Percentiles rank a stretch among this genome's conserved stretches.
Conservation (phyloP, 2,329 filamentous ascomycete species). For the Curvularia spicifera region DNA sequence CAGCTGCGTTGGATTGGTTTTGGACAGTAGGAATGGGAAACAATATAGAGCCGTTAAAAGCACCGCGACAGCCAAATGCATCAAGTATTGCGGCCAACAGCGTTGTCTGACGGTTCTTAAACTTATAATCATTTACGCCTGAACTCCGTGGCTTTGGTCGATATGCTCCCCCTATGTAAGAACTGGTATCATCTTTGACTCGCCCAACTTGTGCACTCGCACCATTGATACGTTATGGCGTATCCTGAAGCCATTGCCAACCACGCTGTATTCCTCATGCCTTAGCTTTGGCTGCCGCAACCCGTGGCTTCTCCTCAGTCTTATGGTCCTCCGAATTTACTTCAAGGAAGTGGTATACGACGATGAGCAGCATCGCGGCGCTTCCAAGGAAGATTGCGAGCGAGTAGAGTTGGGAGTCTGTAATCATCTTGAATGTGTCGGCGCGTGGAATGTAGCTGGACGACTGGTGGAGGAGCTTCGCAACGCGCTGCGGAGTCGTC, state of each 20-base stretch:
- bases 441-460: conserved; percentile 29
- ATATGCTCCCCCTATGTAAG: not conserved
- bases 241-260: not conserved
- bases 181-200: conserved; percentile 4
- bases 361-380: conserved; percentile 87
- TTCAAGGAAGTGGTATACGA: conserved; percentile 95
- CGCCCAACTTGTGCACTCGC: not conserved
- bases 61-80: not conserved
- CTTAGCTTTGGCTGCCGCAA: conserved; percentile 39
- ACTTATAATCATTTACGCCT: conserved; percentile 9
- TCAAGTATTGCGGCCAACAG: not conserved
- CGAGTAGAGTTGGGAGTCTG: conserved; percentile 87
- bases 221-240: not conserved
- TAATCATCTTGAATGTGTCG: conserved; percentile 75
- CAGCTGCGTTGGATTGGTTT: conserved; percentile 2
- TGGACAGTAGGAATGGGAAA: not conserved
- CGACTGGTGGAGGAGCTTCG: conserved; percentile 6
- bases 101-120: not conserved
- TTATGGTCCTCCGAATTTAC: conserved; percentile 75
- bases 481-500: conserved; percentile 26
- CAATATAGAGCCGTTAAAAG: not conserved
- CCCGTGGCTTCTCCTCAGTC: conserved; percentile 37
- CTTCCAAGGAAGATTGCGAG: conserved; percentile 93
- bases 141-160: conserved; percentile 11
- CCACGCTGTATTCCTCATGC: conserved; percentile 9